Conservation (phyloP, 179 eudicot species). For the Pouteria campechiana region DNA sequence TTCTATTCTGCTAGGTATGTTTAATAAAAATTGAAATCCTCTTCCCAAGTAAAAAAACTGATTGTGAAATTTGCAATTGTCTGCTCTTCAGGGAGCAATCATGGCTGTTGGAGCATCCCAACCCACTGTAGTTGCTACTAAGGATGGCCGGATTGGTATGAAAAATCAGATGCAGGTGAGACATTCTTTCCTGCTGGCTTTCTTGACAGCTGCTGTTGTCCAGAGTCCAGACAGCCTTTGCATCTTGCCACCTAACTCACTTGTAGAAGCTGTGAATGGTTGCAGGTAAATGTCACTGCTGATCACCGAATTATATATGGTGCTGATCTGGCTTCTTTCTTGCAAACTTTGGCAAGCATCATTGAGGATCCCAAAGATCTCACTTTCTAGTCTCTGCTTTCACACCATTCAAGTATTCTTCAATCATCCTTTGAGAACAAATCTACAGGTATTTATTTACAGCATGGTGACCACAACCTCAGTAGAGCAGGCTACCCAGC, state of each 20-base stretch:
- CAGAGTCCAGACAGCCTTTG: no score
- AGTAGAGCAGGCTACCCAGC: no score
- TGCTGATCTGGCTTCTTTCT: conserved; percentile 83
- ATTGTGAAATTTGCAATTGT: not conserved
- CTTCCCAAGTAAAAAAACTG: no score
- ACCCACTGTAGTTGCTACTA: conserved; percentile 54
- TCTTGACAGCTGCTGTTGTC: no score
- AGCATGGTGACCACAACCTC: no score
- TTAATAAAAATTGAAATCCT: no score
- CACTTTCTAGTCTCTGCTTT: conserved; percentile 40
- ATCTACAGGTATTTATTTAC: no score
- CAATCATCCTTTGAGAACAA: no score
- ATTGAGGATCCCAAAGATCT: conserved; percentile 92
- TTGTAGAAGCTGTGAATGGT: no score
- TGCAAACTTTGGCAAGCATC: conserved; percentile 76
- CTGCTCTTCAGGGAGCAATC: conserved; percentile 65
- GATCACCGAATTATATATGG: conserved; percentile 96
- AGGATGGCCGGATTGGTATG: conserved; percentile 92
- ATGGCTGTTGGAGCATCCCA: conserved; percentile 98
- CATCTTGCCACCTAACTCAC: no score
- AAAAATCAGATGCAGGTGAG: conserved; percentile 97
- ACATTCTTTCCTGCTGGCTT: no score
- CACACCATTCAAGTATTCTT: no score
- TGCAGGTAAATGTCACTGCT: conserved; percentile 80
- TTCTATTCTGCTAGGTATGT: not conserved